phyloP scores from a whole-genome alignment of 2,329 filamentous ascomycete species.

The Parastagonospora nodorum region DNA sequence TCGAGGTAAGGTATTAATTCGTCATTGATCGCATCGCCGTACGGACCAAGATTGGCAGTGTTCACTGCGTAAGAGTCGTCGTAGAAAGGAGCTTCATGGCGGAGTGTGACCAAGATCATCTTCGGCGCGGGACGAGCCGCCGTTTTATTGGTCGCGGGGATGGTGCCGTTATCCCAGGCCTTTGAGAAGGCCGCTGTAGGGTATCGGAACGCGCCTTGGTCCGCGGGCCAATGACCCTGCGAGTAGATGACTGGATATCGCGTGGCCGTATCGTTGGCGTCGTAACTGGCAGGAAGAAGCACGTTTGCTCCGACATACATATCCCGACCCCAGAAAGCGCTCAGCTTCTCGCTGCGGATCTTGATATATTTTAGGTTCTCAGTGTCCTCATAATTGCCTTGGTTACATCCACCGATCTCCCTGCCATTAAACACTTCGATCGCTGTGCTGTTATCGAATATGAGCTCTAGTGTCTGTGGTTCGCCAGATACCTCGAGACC shows the following conservation, averaged over 20 bases:
- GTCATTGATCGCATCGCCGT: conserved; percentile 49
- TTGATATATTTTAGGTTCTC: conserved; percentile 43
- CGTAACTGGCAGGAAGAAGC: conserved; percentile 42
- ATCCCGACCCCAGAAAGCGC: conserved; percentile 44
- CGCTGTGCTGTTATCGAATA: conserved; percentile 35
- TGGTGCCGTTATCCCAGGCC: conserved; percentile 40
- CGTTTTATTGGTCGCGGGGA: conserved; percentile 31
- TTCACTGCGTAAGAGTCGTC: conserved; percentile 49
- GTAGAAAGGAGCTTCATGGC: conserved; percentile 47
- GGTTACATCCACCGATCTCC: conserved; percentile 46
- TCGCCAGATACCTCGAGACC: conserved; percentile 34
- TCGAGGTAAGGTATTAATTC: conserved; percentile 46
- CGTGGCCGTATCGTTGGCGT: conserved; percentile 32
- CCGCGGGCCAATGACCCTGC: conserved; percentile 42
- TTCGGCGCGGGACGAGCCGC: conserved; percentile 38
- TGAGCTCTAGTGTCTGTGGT: conserved; percentile 36
- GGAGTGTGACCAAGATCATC: conserved; percentile 45
- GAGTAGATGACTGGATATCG: conserved; percentile 45
- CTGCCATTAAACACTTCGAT: conserved; percentile 32
- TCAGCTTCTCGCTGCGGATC: conserved; percentile 45
- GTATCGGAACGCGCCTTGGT: conserved; percentile 29
- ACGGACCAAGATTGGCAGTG: conserved; percentile 47
- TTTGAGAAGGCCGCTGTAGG: conserved; percentile 19
- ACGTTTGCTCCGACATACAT: conserved; percentile 47
- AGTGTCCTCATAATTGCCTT: conserved; percentile 47